Evolutionary conservation across 2,329 filamentous ascomycete genomes (phyloP), one percentile per base, ranked within the genome.

Genomic region (Sporothrix dimorphospora): DNA sequence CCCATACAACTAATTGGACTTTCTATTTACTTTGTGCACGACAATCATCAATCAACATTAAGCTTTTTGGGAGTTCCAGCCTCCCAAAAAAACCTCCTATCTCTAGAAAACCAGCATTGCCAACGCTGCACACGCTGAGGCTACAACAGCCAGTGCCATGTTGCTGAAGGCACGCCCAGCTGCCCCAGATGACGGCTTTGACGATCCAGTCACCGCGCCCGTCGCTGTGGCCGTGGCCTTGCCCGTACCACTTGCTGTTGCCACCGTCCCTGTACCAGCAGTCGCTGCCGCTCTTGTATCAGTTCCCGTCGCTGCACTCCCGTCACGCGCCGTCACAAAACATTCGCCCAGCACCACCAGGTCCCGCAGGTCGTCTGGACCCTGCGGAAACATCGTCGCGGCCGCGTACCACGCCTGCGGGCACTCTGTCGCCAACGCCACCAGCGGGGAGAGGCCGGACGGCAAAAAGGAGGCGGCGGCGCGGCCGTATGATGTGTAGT

Each of bases 371-470:
- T 61, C 57, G 7, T 14, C 57, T 2, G 57, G 57, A 8, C 57
- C 57, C 19, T 61, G 57, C 57, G 57, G 57, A 30, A 61, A 61
- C 57, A 61, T 61, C 6, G 57, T 61, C 24, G 57, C 57, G 30
- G 57, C 57, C 30, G 57, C 57, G 38, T 61, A 61, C 57, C 57
- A 61, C 5, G 30, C 34, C 19, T 61, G 57, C 3, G 57, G 30
- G 19, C 57, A 61, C 57, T 40, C 57, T 8, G 57, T 21, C 34
- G 57, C 57, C 30, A 61, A 19, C 19, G 30, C n/a, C 30, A 61
- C 8, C 19, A 61, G 30, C 8, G 57, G 57, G 19, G 57, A 30
- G 16, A 61, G 14, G 8, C 57, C 57, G 8, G 30, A 38, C 3
- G 57, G 57, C 19, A 61, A 14, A 9, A 61, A 61, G 5, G 57